A percentile compares a stretch with the other conserved stretches of the same genome.
These are phyloP conservation scores for Candida cerambycidarum DNA, from an alignment of 805 yeast genomes.

Conservation along the genomic window DNA sequence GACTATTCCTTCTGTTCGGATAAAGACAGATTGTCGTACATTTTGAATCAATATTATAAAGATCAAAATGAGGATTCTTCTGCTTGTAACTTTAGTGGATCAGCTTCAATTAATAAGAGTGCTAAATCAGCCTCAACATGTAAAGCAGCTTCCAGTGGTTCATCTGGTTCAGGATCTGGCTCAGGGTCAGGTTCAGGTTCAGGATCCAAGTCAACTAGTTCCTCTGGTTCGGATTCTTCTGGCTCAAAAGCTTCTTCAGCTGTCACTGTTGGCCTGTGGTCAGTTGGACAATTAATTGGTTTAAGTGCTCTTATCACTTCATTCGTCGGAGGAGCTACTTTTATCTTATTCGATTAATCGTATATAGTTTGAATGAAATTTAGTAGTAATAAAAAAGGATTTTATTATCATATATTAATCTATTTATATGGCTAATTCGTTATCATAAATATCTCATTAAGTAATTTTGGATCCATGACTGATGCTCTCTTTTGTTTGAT, in stretches of 20 bases:
- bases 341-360: slow-evolving; percentile 23
- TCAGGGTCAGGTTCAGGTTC: slow-evolving; percentile 23
- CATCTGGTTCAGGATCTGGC: slow-evolving; percentile 18
- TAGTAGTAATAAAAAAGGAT: neutral
- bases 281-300: slow-evolving; percentile 34
- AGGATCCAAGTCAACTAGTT: slow-evolving; percentile 17
- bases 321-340: slow-evolving; percentile 46
- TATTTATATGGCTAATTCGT: slow-evolving; percentile 34
- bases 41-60: slow-evolving; percentile 61
- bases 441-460: slow-evolving; percentile 92
- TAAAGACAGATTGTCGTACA: slow-evolving; percentile 64
- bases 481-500: slow-evolving; percentile 90
- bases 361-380: slow-evolving; percentile 2
- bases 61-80: slow-evolving; percentile 40
- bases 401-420: neutral
- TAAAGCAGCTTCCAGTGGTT: slow-evolving; percentile 18
- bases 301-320: slow-evolving; percentile 34
- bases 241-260: slow-evolving; percentile 19
- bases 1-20: slow-evolving; percentile 69
- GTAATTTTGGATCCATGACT: slow-evolving; percentile 81
- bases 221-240: slow-evolving; percentile 26
- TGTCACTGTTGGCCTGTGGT: slow-evolving; percentile 22
- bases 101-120: slow-evolving; percentile 47
- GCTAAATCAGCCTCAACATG: slow-evolving; percentile 34
- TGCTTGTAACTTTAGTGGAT: slow-evolving; percentile 72